Base-by-base conservation (phyloP, 441 rosid species). In the Melastoma candidum region DNA sequence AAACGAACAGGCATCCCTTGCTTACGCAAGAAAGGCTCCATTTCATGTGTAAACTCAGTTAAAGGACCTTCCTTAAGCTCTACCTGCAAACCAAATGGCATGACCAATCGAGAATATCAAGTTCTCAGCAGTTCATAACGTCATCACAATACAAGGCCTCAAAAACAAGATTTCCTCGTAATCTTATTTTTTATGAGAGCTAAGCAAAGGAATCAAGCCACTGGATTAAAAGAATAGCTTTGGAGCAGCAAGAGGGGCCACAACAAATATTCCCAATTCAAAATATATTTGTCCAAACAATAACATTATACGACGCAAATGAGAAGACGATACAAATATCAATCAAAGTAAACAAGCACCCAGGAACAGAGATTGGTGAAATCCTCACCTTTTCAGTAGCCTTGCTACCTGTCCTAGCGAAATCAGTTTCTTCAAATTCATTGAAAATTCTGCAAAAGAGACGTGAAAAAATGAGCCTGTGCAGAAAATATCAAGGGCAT, bases 1-100 rank as follows among this genome's bases (percentile, higher is more conserved):
- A 94, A 74, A 54, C 97, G 78, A 62, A 94, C 97, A 62, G 97
- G 99, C 90, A 94, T 64, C 46, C 94, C 96, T 74, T 85, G 99
- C 66, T 87, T 90, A 54, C 97, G 85, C 59, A 90, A 61, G 54
- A 83, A 74, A 3, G 99, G 99, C 73, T 94, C 99, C 99, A 94
- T 90, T 65, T 94, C 99, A 80, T 87, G 97, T 4, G 96, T 75
- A 72, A 94, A 90, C 67, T 90, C 97, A 51, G 83, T 84, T 61
- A 94, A 65, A 68, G 92, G 95, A 44, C 96, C 99, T 70, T 85
- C 94, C 56, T 68, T 63, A 25, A 90, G 84, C 70, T 80, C 97
- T 67, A 94, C 85, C 99, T 90, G 63, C 49, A 63, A 56, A 17
- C 26, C 29, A 11, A 59, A 14, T 51, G 45, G 47, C 26, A 36